phyloP scores from a whole-genome alignment of 305 asterid genomes.

The Caryopteris hybrid region DNA sequence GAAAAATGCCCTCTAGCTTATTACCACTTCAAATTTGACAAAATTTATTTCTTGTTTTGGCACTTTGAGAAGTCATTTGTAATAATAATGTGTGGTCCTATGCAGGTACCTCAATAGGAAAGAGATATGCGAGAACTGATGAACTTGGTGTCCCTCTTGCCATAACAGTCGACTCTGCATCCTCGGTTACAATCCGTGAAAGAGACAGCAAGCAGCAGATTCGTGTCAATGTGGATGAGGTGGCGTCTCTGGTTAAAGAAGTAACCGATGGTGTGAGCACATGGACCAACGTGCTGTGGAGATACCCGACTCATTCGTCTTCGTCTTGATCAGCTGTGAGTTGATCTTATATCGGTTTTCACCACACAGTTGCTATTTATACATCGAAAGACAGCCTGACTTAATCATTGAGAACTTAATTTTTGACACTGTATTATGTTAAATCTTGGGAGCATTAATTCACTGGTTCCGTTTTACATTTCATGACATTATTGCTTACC shows the following conservation, averaged over 20 bases:
- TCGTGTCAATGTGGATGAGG: conserved; percentile 71
- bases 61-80: neutral
- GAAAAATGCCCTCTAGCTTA: neutral
- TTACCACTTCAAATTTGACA: neutral
- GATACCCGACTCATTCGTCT: conserved; percentile 74
- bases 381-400: neutral
- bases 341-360: neutral
- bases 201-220: conserved; percentile 93
- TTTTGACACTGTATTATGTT: neutral
- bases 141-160: conserved; percentile 95
- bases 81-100: neutral
- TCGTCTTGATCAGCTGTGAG: conserved; percentile 38
- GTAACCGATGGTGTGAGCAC: conserved; percentile 71
- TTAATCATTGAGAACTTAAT: neutral
- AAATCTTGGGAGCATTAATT: neutral
- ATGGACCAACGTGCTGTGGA: conserved; percentile 61
- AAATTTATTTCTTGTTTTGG: neutral
- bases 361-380: neutral
- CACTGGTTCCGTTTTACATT: neutral
- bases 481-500: neutral
- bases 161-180: conserved; percentile 69
- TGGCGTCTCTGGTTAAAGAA: conserved; percentile 65
- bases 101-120: conserved; percentile 86
- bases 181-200: conserved; percentile 81
- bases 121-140: conserved; percentile 90